Evolutionary conservation across 495 filamentous ascomycete species (phyloP), one percentile per base, ranked within the genome.

Genomic region (Rusavskia elegans): DNA sequence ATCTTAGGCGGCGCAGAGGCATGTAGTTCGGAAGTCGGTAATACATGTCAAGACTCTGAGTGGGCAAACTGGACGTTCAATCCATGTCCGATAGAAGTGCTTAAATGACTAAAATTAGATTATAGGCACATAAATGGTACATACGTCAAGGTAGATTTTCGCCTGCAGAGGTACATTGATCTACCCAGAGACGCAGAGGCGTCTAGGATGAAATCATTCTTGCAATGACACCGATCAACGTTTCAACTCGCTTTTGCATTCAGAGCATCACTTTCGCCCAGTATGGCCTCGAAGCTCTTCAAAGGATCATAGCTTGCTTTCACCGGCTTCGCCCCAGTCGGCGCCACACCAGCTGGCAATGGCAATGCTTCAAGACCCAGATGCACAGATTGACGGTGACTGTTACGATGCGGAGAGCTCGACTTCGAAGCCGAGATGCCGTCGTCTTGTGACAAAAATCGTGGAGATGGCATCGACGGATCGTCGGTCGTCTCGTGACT

Each of bases 211-310:
- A 11, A 7, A 35, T 14, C 9, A 35, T 14, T 35, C 9, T 8
- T 10, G 32, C 32, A 11, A 35, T 14, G 2, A 11, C 5, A 35
- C 32, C 32, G 32, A 42, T 21, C 39, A 42, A 19, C 57, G 70
- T 59, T 69, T 69, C 59, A 71, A 71, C 53, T 66, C 66, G 51
- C 66, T 68, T 49, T 68, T 65, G 48, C 68, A 65, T 9, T 73
- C 69, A 30, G 68, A 42, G 44, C 20, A 16, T 29, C 23, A 9
- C 6, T 66, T 45, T 75, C 65, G 49, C 61, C 68, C 48, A 77
- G 55, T 48, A 77, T 77, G 50, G 74, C 68, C 48, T 74, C 73
- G 56, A 77, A 77, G 49, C 70, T 77, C 68, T 73, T 50, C 62
- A 70, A 49, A 70, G 75, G 63, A 71, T 73, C 44, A n/a, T 27